Percentiles rank a stretch among this genome's conserved stretches.
Conservation (phyloP, 1,284 basidiomycete species). For the Boletus sp. region DNA sequence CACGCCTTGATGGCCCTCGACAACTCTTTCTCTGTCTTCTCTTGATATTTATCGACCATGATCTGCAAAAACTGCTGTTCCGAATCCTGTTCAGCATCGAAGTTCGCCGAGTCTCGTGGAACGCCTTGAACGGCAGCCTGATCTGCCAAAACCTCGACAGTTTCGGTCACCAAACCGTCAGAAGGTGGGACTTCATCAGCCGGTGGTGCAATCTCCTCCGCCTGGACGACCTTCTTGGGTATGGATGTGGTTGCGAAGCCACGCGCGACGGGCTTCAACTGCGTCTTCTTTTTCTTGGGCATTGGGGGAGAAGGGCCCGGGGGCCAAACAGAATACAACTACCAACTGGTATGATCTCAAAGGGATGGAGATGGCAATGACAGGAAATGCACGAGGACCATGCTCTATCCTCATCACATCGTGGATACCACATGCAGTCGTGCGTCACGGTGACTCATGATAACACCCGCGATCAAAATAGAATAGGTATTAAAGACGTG, state of each 20-base stretch:
- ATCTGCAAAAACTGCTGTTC: slow-evolving; percentile 55
- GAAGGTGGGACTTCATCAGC: slow-evolving; percentile 13
- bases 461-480: slow-evolving; percentile 6
- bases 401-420: neutral
- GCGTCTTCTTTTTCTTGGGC: slow-evolving; percentile 87
- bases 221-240: slow-evolving; percentile 67
- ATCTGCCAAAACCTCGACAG: slow-evolving; percentile 1
- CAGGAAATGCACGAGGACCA: neutral
- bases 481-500: slow-evolving; percentile 29
- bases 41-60: slow-evolving; percentile 80
- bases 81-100: slow-evolving; percentile 39
- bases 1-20: slow-evolving; percentile 52
- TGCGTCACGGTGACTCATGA: neutral
- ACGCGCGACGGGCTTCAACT: slow-evolving; percentile 69
- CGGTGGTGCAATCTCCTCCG: slow-evolving; percentile 20
- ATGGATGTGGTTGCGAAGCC: slow-evolving; percentile 89
- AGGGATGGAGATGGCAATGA: neutral
- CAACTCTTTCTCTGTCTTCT: slow-evolving; percentile 88
- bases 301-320: slow-evolving; percentile 42
- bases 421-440: neutral
- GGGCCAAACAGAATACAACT: no score
- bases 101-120: slow-evolving; percentile 26
- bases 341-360: neutral
- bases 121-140: slow-evolving; percentile 4
- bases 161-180: slow-evolving; percentile 7